Evolutionary conservation across 331 rosid species (phyloP).

Genomic region (Pyrus hybrid): DNA sequence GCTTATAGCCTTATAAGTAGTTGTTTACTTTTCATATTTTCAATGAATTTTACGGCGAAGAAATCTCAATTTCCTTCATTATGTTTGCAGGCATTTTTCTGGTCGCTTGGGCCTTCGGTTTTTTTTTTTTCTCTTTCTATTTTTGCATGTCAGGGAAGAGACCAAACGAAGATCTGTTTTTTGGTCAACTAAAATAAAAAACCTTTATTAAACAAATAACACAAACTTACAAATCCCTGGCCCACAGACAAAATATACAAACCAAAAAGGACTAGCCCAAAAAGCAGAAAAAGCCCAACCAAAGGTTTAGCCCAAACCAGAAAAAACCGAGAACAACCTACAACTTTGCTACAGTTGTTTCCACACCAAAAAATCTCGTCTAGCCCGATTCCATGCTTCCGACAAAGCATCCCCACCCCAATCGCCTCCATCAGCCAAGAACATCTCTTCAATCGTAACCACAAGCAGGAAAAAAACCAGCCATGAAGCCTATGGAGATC

Average conservation of each 20-base stretch:
- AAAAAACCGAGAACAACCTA: neutral
- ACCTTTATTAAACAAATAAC: neutral
- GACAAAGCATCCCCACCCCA: too few relatives aligned
- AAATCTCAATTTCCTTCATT: neutral
- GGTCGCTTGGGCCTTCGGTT: neutral
- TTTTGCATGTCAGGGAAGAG: slow-evolving; percentile 34
- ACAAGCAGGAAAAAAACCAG: too few relatives aligned
- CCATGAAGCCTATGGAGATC: too few relatives aligned
- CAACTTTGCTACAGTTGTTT: neutral
- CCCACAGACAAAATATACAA: neutral
- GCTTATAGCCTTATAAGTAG: too few relatives aligned
- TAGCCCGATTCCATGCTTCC: too few relatives aligned
- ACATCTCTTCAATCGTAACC: too few relatives aligned
- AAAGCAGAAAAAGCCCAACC: too few relatives aligned
- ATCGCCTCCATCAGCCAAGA: too few relatives aligned
- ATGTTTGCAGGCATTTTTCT: neutral
- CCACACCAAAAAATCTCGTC: neutral
- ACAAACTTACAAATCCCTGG: neutral
- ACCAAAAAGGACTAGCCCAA: neutral
- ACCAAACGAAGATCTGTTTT: slow-evolving; percentile 41
- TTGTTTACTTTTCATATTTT: too few relatives aligned
- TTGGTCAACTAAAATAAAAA: neutral
- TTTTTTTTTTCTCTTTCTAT: slow-evolving; percentile 26
- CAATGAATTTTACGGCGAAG: too few relatives aligned
- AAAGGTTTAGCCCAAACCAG: too few relatives aligned